These are phyloP conservation scores for Malus hybrid DNA, from an alignment of 331 rosid genomes.

Conservation along the genomic window DNA sequence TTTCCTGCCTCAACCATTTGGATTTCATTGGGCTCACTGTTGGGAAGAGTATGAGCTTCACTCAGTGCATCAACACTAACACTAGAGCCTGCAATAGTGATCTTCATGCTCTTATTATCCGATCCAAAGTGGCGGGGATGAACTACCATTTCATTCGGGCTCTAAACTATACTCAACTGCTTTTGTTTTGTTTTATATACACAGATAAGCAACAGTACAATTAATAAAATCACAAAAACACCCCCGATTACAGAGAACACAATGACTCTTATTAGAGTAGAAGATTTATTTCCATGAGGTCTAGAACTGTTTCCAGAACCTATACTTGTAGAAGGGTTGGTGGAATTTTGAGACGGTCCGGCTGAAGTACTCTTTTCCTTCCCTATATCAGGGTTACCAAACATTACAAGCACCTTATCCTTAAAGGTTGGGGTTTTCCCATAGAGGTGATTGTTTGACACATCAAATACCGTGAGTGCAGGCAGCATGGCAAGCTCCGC, in stretches of 20 bases:
- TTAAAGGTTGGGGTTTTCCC: conserved; percentile 54
- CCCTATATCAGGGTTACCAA: conserved; percentile 68
- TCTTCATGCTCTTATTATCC: conserved; percentile 37
- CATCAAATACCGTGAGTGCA: conserved; percentile 40
- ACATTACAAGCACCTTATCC: conserved; percentile 27
- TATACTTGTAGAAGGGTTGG: background rate
- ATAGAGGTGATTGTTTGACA: conserved; percentile 55
- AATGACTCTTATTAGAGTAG: background rate
- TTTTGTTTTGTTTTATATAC: conserved; percentile 17
- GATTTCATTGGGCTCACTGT: conserved; percentile 20
- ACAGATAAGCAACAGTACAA: conserved; percentile 17
- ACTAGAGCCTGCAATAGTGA: conserved; percentile 31
- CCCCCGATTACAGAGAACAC: conserved; percentile 32
- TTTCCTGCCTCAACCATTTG: conserved; percentile 32
- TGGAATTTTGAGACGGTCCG: conserved; percentile 13
- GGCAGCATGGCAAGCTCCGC: conserved; percentile 51
- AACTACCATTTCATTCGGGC: conserved; percentile 20
- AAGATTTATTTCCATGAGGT: conserved; percentile 14
- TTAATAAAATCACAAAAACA: conserved; percentile 22
- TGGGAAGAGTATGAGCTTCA: conserved; percentile 23
- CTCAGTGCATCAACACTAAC: conserved; percentile 24
- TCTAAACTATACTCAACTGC: conserved; percentile 22
- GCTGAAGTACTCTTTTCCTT: conserved; percentile 28
- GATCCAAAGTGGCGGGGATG: conserved; percentile 47
- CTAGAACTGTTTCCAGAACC: background rate